Evolutionary conservation across 306 rosid genomes (phyloP).

Genomic region (Astragalus membranaceus): DNA sequence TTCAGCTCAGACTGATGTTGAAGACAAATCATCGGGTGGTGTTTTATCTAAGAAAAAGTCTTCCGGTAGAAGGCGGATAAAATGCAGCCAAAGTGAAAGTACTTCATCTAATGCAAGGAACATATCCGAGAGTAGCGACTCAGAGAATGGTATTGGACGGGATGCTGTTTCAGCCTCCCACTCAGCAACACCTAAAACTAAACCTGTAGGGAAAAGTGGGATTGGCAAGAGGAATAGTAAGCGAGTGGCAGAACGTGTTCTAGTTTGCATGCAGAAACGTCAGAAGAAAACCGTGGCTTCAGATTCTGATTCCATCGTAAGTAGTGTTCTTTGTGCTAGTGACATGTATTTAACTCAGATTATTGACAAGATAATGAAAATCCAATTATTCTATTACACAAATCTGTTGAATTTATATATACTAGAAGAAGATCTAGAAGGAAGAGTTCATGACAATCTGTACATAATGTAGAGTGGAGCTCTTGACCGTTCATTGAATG

Average conservation of each 20-base stretch:
- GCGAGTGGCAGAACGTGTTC: conserved; percentile 87
- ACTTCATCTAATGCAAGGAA: conserved; percentile 89
- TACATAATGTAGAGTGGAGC: conserved; percentile 45
- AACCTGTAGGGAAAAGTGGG: conserved; percentile 51
- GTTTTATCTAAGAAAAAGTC: conserved; percentile 52
- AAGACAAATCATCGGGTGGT: conserved; percentile 58
- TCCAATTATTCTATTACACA: conserved; percentile 35
- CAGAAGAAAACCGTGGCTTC: conserved; percentile 73
- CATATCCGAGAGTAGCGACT: conserved; percentile 89
- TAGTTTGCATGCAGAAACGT: conserved; percentile 80
- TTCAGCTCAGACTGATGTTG: conserved; percentile 44
- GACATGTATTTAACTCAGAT: conserved; percentile 36
- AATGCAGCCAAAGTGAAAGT: conserved; percentile 78
- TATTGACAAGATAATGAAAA: conserved; percentile 36
- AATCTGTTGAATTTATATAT: conserved; percentile 31
- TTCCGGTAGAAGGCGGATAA: conserved; percentile 54
- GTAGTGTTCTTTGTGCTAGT: conserved; percentile 42
- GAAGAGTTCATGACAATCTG: conserved; percentile 26
- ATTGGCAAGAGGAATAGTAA: conserved; percentile 82
- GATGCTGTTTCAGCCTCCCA: conserved; percentile 45
- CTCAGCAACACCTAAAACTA: conserved; percentile 48
- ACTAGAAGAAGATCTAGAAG: conserved; percentile 43
- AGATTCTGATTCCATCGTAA: conserved; percentile 78
- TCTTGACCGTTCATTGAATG: conserved; percentile 51
- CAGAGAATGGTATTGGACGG: conserved; percentile 75